Evolutionary conservation across 345 rosid species (phyloP).

Genomic region (Gossypium turneri): DNA sequence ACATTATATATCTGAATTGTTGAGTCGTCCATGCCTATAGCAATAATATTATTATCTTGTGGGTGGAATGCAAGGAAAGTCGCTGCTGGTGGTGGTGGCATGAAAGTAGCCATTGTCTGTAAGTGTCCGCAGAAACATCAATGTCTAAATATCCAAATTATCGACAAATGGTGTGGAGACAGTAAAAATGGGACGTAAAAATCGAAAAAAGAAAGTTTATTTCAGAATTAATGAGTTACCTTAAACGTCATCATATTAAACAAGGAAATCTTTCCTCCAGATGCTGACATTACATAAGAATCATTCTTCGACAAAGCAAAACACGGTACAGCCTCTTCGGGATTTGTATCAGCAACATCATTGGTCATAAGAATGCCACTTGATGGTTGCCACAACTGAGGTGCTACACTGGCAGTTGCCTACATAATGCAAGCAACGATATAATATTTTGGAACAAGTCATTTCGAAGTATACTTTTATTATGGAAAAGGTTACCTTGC

Average conservation of each 20-base stretch:
- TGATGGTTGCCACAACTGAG: constrained; percentile 85
- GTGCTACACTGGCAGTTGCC: constrained; percentile 74
- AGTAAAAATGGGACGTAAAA: background rate
- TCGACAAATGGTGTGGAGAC: background rate
- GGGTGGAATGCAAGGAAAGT: constrained; percentile 95
- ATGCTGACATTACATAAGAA: constrained; percentile 92
- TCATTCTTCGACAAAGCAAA: constrained; percentile 91
- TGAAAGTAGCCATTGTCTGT: constrained; percentile 94
- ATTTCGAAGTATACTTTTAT: constrained; percentile 2
- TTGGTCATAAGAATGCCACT: constrained; percentile 88
- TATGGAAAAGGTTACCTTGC: constrained; percentile 48
- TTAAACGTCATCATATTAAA: constrained; percentile 93
- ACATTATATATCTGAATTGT: constrained; percentile 91
- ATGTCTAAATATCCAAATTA: background rate
- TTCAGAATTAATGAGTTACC: constrained; percentile 35
- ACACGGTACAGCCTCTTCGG: constrained; percentile 83
- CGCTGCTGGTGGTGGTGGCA: constrained; percentile 94
- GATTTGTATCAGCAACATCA: constrained; percentile 59
- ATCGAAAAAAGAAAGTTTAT: constrained; percentile 26
- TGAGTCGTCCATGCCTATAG: constrained; percentile 90
- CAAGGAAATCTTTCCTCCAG: constrained; percentile 89
- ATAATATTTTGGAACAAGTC: background rate
- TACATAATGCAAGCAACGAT: constrained; percentile 28
- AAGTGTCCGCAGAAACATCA: constrained; percentile 23
- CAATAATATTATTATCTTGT: constrained; percentile 89